phyloP scores from a whole-genome alignment of 768 basidiomycete genomes.

The Brasilioporus rufonigricans region DNA sequence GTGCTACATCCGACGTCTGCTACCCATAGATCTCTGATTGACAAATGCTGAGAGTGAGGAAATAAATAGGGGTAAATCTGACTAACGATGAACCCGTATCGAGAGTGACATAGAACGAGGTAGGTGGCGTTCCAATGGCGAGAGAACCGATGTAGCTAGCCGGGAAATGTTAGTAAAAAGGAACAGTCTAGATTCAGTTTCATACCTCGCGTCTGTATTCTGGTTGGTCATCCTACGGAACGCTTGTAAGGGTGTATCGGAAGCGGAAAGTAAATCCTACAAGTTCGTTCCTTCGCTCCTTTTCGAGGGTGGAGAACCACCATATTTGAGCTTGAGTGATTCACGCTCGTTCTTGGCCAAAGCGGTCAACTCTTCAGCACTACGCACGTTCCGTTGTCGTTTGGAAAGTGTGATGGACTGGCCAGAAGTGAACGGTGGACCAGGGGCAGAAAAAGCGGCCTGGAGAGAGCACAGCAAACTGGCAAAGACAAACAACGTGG shows the following conservation, averaged over 20 bases:
- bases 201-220: constrained; percentile 62
- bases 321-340: constrained; percentile 48
- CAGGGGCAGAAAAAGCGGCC: constrained; percentile 14
- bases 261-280: constrained; percentile 33
- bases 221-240: constrained; percentile 61
- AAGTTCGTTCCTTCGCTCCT: constrained; percentile 51
- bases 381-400: constrained; percentile 12
- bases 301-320: constrained; percentile 29
- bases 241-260: background rate
- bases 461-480: constrained; percentile 15
- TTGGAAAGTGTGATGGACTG: constrained; percentile 26
- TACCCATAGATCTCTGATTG: constrained; percentile 79
- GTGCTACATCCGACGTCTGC: constrained; percentile 48
- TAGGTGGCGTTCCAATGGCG: constrained; percentile 79
- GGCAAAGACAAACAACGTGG: constrained; percentile 4
- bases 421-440: constrained; percentile 3
- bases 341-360: constrained; percentile 56
- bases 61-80: background rate
- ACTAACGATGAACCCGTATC: constrained; percentile 82
- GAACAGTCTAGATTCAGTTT: constrained; percentile 16
- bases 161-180: constrained; percentile 1
- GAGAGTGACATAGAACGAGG: constrained; percentile 78
- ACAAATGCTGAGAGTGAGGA: background rate
- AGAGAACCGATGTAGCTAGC: constrained; percentile 70
- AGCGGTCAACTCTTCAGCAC: constrained; percentile 41